Conservation (phyloP, 73 alveolate genomes). For the Blepharisma stoltei region DNA sequence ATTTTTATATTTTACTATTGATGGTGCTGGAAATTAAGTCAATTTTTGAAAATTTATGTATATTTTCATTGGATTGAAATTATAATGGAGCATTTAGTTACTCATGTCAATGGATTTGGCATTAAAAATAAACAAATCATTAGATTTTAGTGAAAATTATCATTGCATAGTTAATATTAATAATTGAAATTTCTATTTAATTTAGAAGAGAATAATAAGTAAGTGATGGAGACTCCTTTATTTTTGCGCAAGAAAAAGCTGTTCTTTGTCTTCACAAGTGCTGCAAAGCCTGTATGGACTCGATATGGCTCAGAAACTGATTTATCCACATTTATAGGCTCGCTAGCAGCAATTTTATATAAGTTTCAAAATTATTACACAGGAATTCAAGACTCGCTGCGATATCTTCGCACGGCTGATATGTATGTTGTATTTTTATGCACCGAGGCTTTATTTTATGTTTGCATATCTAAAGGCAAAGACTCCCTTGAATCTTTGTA, state of each 20-base stretch:
- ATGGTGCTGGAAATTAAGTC: too few species aligned
- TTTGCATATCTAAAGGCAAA: background rate
- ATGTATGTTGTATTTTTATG: conserved; percentile 22
- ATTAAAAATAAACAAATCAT: too few species aligned
- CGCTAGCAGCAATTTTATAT: conserved; percentile 15
- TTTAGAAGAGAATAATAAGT: background rate
- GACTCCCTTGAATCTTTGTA: conserved; percentile 10
- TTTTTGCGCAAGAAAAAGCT: conserved; percentile 9
- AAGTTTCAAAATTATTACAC: conserved; percentile 22
- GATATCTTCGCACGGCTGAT: conserved; percentile 16
- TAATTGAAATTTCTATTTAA: background rate
- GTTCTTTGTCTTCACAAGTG: conserved; percentile 27
- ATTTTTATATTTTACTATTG: too few species aligned
- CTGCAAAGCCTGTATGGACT: conserved; percentile 29
- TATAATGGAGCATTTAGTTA: too few species aligned
- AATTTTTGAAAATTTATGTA: too few species aligned
- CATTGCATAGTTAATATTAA: too few species aligned
- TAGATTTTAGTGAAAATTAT: too few species aligned
- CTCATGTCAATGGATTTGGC: too few species aligned
- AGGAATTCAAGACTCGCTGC: background rate
- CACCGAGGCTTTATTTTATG: conserved; percentile 22
- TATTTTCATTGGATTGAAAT: too few species aligned
- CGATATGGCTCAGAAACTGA: conserved; percentile 21
- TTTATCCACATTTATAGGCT: conserved; percentile 15
- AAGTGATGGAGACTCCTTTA: background rate